These are phyloP conservation scores for Marchantia polymorpha DNA, from an alignment of 225 moss, liverwort and hornwort species.

Conservation along the genomic window DNA sequence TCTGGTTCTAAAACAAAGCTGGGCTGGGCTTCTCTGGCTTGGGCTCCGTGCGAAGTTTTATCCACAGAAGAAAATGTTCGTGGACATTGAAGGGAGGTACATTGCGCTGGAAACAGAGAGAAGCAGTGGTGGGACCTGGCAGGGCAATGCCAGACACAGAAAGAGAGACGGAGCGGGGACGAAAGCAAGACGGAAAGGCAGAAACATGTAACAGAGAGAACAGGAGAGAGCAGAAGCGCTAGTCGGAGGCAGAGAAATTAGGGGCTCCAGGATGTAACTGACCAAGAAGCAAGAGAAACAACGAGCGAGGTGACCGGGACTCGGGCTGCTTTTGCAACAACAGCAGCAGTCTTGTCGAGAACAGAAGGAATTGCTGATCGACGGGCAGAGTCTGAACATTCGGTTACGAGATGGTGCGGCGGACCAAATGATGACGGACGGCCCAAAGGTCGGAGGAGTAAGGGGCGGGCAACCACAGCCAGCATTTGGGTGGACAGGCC, in stretches of 20 bases:
- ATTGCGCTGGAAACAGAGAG: not conserved
- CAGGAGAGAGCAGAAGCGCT: not conserved
- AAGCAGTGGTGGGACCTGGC: conserved; percentile 2
- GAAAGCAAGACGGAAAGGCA: too few species aligned
- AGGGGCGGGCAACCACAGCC: not conserved
- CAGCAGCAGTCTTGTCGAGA: not conserved
- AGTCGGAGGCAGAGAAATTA: not conserved
- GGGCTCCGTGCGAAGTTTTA: not conserved
- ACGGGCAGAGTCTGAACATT: not conserved
- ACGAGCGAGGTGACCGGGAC: not conserved
- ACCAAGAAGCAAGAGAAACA: not conserved
- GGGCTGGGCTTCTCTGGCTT: too few species aligned
- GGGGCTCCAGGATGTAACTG: not conserved
- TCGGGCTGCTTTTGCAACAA: not conserved
- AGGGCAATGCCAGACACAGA: too few species aligned
- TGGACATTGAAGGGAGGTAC: not conserved
- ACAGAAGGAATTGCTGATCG: not conserved
- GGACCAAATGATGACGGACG: not conserved
- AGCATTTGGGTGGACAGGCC: not conserved
- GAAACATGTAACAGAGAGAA: not conserved
- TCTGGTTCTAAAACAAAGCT: not conserved
- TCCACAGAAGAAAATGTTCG: not conserved
- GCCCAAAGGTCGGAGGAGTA: not conserved
- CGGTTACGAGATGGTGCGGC: not conserved
- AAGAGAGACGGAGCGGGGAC: too few species aligned